Evolutionary conservation across 192 early-diverging fungal genomes (phyloP).

Genomic region (Cetraspora pellucida): DNA sequence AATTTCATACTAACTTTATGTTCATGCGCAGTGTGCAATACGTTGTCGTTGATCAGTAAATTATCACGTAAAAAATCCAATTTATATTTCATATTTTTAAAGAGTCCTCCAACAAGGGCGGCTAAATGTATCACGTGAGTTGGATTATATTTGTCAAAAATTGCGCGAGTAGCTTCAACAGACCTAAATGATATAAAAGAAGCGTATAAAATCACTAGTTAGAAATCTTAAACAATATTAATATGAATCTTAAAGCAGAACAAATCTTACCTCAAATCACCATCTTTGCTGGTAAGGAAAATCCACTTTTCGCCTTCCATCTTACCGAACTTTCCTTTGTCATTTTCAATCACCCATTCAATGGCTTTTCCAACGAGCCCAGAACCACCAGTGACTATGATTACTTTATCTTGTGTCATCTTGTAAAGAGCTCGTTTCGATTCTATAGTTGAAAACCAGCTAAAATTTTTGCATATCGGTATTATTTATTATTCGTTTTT

Average conservation of each 20-base stretch:
- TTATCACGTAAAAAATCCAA: slow-evolving; percentile 78
- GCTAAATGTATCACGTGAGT: slow-evolving; percentile 82
- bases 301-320: slow-evolving; percentile 73
- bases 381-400: slow-evolving; percentile 78
- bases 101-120: slow-evolving; percentile 74
- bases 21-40: slow-evolving; percentile 62
- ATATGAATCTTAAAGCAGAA: background rate
- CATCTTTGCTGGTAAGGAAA: slow-evolving; percentile 75
- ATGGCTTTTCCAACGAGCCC: slow-evolving; percentile 81
- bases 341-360: slow-evolving; percentile 66
- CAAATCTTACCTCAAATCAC: slow-evolving; percentile 66
- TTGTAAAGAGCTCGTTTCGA: background rate
- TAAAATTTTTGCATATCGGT: too few relatives aligned
- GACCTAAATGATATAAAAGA: slow-evolving; percentile 16
- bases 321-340: slow-evolving; percentile 53
- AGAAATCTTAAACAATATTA: background rate
- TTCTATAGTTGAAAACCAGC: background rate
- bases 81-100: slow-evolving; percentile 81
- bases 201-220: slow-evolving; percentile 4
- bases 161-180: slow-evolving; percentile 55
- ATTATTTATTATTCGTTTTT: too few relatives aligned
- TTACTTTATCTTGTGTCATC: slow-evolving; percentile 43
- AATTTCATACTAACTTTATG: slow-evolving; percentile 50
- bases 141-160: slow-evolving; percentile 78
- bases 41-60: slow-evolving; percentile 79